These are phyloP conservation scores for Strobilomyces confusus DNA, from an alignment of 768 basidiomycete genomes.

Conservation along the genomic window DNA sequence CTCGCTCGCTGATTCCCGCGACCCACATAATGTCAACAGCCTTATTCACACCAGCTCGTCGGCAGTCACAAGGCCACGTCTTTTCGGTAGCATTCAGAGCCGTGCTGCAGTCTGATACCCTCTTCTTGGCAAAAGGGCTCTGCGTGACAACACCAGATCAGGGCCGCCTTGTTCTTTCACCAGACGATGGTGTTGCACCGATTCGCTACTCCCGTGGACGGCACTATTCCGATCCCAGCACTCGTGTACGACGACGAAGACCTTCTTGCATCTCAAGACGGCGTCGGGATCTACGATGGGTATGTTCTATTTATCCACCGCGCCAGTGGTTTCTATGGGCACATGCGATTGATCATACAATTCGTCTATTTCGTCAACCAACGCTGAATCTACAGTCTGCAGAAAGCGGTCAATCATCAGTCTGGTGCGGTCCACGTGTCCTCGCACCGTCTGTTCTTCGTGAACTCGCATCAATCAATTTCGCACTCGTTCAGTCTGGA, in stretches of 20 bases:
- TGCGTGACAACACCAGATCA: constrained; percentile 1
- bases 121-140: not conserved
- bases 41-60: constrained; percentile 2
- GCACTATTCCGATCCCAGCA: constrained; percentile 73
- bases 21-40: constrained; percentile 1
- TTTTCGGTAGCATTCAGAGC: constrained; percentile 12
- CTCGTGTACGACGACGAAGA: constrained; percentile 81
- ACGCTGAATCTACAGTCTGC: constrained; percentile 49
- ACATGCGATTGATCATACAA: constrained; percentile 16
- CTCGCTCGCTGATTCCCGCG: constrained; percentile 8
- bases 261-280: constrained; percentile 65
- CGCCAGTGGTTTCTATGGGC: constrained; percentile 11
- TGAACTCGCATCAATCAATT: constrained; percentile 49
- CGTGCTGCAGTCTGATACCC: not conserved
- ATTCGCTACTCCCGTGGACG: constrained; percentile 58
- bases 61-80: constrained; percentile 2
- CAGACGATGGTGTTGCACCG: constrained; percentile 51
- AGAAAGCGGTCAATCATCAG: constrained; percentile 81
- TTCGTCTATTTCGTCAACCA: constrained; percentile 25
- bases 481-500: constrained; percentile 64
- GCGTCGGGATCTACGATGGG: constrained; percentile 92
- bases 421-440: constrained; percentile 69
- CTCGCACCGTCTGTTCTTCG: constrained; percentile 82
- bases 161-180: constrained; percentile 1
- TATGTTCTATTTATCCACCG: constrained; percentile 36